phyloP scores from a whole-genome alignment of 176 grass and related monocot species.

The Musa beccarii region DNA sequence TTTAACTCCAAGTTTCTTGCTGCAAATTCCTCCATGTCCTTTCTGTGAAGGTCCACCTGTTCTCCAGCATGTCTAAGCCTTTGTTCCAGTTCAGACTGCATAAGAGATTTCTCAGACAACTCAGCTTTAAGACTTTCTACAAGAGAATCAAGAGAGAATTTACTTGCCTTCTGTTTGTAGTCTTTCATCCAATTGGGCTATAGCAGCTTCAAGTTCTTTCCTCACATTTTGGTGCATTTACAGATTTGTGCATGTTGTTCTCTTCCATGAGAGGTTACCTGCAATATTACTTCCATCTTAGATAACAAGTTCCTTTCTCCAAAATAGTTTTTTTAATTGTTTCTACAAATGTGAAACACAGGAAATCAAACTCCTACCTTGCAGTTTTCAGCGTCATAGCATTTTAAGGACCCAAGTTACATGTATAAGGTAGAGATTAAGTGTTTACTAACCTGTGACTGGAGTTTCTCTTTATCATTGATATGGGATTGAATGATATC shows the following conservation, averaged over 20 bases:
- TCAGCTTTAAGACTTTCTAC: conserved; percentile 22
- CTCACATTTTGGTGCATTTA: conserved; percentile 54
- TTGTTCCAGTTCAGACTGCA: conserved; percentile 60
- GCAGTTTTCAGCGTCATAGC: neutral
- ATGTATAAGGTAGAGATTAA: neutral
- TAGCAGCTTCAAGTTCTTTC: conserved; percentile 53
- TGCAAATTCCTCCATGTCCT: conserved; percentile 47
- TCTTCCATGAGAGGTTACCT: conserved; percentile 56
- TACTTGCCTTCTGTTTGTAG: conserved; percentile 20
- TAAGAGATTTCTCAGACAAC: conserved; percentile 47
- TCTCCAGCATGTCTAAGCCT: conserved; percentile 61
- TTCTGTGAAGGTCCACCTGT: conserved; percentile 60
- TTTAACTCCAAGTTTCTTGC: conserved; percentile 71
- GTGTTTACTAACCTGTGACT: neutral
- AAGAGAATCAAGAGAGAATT: conserved; percentile 11
- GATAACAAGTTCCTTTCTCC: conserved; percentile 9
- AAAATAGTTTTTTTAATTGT: neutral
- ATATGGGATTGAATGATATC: conserved; percentile 38
- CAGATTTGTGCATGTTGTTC: conserved; percentile 47
- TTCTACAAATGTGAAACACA: neutral
- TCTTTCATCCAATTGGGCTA: conserved; percentile 54
- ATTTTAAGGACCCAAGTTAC: neutral
- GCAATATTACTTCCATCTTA: conserved; percentile 18
- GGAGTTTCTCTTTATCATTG: conserved; percentile 10
- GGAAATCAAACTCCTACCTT: neutral